phyloP scores from a whole-genome alignment of 2,329 filamentous ascomycete genomes.

The Aspergillus sergii region DNA sequence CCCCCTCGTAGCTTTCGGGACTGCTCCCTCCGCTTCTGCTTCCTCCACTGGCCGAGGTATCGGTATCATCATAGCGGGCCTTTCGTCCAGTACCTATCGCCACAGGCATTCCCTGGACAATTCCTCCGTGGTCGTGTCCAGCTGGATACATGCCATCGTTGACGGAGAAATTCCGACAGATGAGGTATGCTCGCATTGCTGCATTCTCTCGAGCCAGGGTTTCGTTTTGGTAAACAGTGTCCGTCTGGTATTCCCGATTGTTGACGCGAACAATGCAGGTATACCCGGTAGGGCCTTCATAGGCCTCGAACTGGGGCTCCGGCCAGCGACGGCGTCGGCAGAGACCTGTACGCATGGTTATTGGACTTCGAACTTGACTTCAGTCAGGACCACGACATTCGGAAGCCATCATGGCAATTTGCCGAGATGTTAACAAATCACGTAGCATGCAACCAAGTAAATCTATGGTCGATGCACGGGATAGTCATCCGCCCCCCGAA shows the following conservation, averaged over 20 bases:
- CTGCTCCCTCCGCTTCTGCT: constrained; percentile 60
- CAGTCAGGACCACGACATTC: background rate
- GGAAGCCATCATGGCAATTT: constrained; percentile 9
- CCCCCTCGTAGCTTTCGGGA: constrained; percentile 43
- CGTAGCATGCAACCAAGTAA: constrained; percentile 9
- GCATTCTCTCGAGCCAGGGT: constrained; percentile 87
- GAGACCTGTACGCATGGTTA: constrained; percentile 65
- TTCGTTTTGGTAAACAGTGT: constrained; percentile 80
- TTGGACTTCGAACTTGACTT: constrained; percentile 31
- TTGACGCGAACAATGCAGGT: constrained; percentile 93
- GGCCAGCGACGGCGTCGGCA: constrained; percentile 94
- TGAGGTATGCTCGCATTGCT: constrained; percentile 94
- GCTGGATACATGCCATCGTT: constrained; percentile 84
- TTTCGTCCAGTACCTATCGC: constrained; percentile 64
- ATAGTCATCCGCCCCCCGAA: background rate
- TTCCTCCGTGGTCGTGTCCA: constrained; percentile 56
- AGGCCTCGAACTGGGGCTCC: constrained; percentile 85
- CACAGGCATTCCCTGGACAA: constrained; percentile 64
- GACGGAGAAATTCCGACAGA: constrained; percentile 95
- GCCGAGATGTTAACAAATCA: constrained; percentile 14
- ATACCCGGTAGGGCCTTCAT: constrained; percentile 72
- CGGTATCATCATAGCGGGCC: constrained; percentile 52
- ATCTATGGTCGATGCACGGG: background rate
- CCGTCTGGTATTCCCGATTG: constrained; percentile 93
- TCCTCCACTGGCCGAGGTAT: constrained; percentile 44